Conservation (phyloP, 495 filamentous ascomycete species). For the Hyphodiscus hymeniophilus region DNA sequence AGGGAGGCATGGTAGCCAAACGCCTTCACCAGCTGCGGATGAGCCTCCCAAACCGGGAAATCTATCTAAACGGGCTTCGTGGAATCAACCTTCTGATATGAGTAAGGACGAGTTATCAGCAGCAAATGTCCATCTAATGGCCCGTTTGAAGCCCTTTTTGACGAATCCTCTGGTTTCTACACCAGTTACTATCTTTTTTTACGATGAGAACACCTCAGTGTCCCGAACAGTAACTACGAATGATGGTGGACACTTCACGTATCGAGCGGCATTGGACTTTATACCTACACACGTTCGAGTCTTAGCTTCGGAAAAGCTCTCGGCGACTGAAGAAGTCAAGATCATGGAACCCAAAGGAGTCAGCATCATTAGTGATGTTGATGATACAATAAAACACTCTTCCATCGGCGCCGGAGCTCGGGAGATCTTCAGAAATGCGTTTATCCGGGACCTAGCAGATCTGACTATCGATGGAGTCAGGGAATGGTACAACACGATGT, state of each 20-base stretch:
- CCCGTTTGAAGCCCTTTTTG: constrained; percentile 80
- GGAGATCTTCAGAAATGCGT: constrained; percentile 93
- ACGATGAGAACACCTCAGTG: constrained; percentile 67
- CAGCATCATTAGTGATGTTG: constrained; percentile 94
- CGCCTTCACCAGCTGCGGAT: constrained; percentile 20
- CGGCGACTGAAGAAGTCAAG: constrained; percentile 62
- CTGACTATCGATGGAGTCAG: constrained; percentile 76
- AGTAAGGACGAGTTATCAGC: constrained; percentile 62
- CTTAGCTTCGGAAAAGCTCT: constrained; percentile 78
- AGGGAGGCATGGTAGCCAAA: constrained; percentile 10
- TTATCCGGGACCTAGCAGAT: constrained; percentile 75
- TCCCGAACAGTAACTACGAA: constrained; percentile 75
- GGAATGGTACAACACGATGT: constrained; percentile 77
- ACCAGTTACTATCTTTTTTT: constrained; percentile 88
- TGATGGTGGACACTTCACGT: constrained; percentile 75
- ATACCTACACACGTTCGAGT: constrained; percentile 83
- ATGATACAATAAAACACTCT: constrained; percentile 96
- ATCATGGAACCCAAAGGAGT: constrained; percentile 75
- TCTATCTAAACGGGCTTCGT: constrained; percentile 35
- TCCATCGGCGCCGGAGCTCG: constrained; percentile 77
- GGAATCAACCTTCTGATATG: constrained; percentile 48
- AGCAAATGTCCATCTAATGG: constrained; percentile 81
- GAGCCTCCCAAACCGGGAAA: constrained; percentile 26
- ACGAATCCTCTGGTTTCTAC: constrained; percentile 64
- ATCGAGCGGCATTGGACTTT: constrained; percentile 75